Percentiles rank a stretch among this genome's conserved stretches.
Evolutionary conservation across 768 basidiomycete genomes (phyloP).

Genomic region (Auriscalpium orientale): DNA sequence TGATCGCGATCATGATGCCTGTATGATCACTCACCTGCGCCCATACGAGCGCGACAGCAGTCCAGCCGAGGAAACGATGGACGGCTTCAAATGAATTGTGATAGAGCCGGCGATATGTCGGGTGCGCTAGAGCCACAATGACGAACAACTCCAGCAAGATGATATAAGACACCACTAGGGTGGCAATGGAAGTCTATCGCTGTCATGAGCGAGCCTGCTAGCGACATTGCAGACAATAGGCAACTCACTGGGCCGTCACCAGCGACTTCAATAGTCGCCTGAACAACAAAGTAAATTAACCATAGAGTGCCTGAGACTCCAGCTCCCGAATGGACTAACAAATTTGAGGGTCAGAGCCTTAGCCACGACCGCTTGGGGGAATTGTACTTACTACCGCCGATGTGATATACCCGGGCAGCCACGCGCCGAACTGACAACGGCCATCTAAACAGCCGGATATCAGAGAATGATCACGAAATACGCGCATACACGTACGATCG

Average conservation of each 20-base stretch:
- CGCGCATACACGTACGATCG: conserved; percentile 29
- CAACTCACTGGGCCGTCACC: conserved; percentile 27
- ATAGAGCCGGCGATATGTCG: conserved; percentile 35
- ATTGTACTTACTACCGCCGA: conserved; percentile 36
- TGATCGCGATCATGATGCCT: too few relatives aligned
- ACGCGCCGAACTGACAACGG: conserved; percentile 46
- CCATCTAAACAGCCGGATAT: conserved; percentile 32
- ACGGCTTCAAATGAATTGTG: conserved; percentile 49
- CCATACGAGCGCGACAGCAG: conserved; percentile 45
- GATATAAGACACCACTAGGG: conserved; percentile 43
- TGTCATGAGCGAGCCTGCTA: conserved; percentile 15
- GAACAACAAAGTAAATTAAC: conserved; percentile 41
- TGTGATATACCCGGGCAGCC: conserved; percentile 50
- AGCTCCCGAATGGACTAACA: conserved; percentile 44
- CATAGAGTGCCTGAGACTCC: conserved; percentile 47
- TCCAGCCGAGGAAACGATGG: conserved; percentile 55
- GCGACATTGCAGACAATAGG: conserved; percentile 15
- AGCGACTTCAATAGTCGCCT: conserved; percentile 43
- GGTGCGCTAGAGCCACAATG: conserved; percentile 47
- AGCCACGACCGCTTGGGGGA: neutral
- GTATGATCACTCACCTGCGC: conserved; percentile 31
- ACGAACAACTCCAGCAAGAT: conserved; percentile 40
- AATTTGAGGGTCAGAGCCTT: neutral
- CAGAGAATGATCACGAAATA: neutral
- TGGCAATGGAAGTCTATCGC: conserved; percentile 35